These are phyloP conservation scores for Penicillium coffeae DNA, from an alignment of 495 filamentous ascomycete species.

Conservation along the genomic window DNA sequence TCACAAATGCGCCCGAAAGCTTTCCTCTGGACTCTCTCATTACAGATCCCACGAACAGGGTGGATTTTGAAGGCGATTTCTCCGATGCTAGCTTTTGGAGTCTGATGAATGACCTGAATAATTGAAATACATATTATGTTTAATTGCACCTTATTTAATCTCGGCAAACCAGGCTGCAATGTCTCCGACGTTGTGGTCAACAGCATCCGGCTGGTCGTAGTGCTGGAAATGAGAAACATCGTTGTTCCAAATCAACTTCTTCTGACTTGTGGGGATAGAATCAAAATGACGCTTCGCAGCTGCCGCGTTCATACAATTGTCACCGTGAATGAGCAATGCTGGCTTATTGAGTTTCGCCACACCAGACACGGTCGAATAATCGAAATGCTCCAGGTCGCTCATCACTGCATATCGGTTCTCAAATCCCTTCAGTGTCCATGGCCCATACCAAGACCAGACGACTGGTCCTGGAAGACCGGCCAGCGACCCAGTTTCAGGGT, in stretches of 20 bases:
- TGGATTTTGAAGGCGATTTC: slow-evolving; percentile 49
- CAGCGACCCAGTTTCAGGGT: slow-evolving; percentile 16
- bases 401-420: slow-evolving; percentile 23
- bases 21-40: slow-evolving; percentile 15
- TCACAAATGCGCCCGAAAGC: slow-evolving; percentile 11
- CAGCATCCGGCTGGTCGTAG: slow-evolving; percentile 21
- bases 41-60: slow-evolving; percentile 9
- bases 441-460: slow-evolving; percentile 23
- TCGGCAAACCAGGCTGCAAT: slow-evolving; percentile 21
- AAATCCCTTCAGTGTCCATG: slow-evolving; percentile 22
- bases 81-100: slow-evolving; percentile 36
- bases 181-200: slow-evolving; percentile 20
- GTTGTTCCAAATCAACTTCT: slow-evolving; percentile 23
- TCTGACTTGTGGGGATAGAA: slow-evolving; percentile 18
- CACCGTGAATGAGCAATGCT: slow-evolving; percentile 18
- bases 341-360: slow-evolving; percentile 20
- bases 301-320: slow-evolving; percentile 23
- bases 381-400: slow-evolving; percentile 22
- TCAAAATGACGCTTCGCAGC: slow-evolving; percentile 20
- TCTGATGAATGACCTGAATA: slow-evolving; percentile 5
- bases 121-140: slow-evolving; percentile 1
- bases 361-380: slow-evolving; percentile 19
- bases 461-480: slow-evolving; percentile 20
- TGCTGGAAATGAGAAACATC: slow-evolving; percentile 23
- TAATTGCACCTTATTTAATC: slow-evolving; percentile 8